Evolutionary conservation across 2,329 filamentous ascomycete genomes (phyloP), one percentile per base, ranked within the genome.

Genomic region (Sodiomyces alkalinus): DNA sequence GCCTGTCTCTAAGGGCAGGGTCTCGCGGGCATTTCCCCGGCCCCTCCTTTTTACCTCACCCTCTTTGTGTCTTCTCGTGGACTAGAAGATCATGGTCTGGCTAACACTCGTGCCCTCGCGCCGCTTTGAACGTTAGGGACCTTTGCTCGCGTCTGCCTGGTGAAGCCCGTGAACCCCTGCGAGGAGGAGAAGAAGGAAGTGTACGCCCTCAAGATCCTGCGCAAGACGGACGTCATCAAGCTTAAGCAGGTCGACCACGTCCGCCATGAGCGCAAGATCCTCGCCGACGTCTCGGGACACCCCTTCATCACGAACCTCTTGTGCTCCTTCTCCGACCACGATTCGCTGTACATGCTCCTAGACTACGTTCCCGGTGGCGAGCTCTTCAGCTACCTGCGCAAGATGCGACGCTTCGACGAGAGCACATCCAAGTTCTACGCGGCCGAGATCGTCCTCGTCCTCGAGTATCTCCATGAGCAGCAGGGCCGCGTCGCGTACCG

Each of bases 211-310:
- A 87, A 87, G 62, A 82, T 85, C 31, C 53, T 87, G 39, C 72
- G 79, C 37, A 77, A 77, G 46, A 63, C 69, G 30, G 66, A 76
- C 43, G 76, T 90, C 24, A 78, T 90, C 49, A 76, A 76, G 38
- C 66, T 87, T 33, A 87, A 87, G 60, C 81, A 90, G 47, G 75
- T 87, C 40, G 80, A 87, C 53, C 81, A 90, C 52, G 80, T 87
- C 30, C 76, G 79, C 35, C 80, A 86, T 53, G 81, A 90, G 60
- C 76, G 80, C 41, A 69, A 74, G 37, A 76, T 87, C 40, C 70
- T 90, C 28, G 69, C 73, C 44, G 74, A 80, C 38, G 77, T 87
- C 26, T 74, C 77, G 26, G 80, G 80, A 15, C 75, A 86, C 47
- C 81, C 81, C 15, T 90, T 87, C 54, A 86, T 90, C 47, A 86